Conservation (phyloP, 2,329 filamentous ascomycete species). For the Phaeophleospora eucalypticola region DNA sequence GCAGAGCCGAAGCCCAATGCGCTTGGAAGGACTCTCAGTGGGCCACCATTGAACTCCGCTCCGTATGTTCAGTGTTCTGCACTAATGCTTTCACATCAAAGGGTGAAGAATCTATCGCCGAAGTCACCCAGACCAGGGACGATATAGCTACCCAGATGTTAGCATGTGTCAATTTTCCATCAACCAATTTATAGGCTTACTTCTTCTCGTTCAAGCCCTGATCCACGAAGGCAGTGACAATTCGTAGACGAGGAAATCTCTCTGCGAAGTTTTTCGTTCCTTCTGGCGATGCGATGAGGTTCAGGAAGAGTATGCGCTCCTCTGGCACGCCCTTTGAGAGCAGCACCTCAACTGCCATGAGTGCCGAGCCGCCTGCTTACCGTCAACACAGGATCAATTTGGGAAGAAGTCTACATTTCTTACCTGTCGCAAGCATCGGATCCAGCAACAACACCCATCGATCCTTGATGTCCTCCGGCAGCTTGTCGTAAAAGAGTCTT, state of each 20-base stretch:
- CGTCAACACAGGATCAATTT: not conserved
- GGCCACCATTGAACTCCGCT: no score
- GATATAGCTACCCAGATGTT: constrained; percentile 68
- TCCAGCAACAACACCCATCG: constrained; percentile 92
- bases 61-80: not conserved
- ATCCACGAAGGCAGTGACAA: constrained; percentile 95
- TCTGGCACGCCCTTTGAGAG: constrained; percentile 88
- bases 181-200: constrained; percentile 50
- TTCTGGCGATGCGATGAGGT: constrained; percentile 94
- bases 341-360: constrained; percentile 93
- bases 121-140: constrained; percentile 92
- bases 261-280: constrained; percentile 85
- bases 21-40: no score
- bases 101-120: constrained; percentile 89
- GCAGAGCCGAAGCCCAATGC: no score
- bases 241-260: constrained; percentile 81
- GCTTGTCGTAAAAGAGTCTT: constrained; percentile 95
- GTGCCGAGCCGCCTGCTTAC: constrained; percentile 76
- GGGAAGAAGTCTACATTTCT: constrained; percentile 24
- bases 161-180: constrained; percentile 31
- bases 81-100: not conserved
- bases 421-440: constrained; percentile 98
- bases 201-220: constrained; percentile 96
- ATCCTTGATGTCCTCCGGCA: constrained; percentile 86
- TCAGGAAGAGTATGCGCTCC: constrained; percentile 91